These are phyloP conservation scores for Acidomyces sp. DNA, from an alignment of 495 filamentous ascomycete genomes.

Conservation along the genomic window DNA sequence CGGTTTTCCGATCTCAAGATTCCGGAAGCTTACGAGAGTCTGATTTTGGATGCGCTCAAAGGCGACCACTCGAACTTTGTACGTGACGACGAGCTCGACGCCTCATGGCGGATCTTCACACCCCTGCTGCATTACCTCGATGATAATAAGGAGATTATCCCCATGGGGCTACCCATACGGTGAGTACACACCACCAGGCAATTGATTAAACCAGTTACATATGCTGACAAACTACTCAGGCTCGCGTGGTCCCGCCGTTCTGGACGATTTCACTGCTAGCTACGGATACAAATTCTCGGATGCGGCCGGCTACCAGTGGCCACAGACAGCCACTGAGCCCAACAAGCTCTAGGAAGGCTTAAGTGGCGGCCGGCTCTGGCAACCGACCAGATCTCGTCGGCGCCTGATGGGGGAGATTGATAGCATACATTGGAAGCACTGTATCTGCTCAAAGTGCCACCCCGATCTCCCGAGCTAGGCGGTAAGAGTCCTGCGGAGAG, in stretches of 20 bases:
- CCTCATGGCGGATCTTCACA: conserved; percentile 97
- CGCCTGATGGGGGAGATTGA: no score
- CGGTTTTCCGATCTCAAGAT: conserved; percentile 99
- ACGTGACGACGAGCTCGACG: conserved; percentile 94
- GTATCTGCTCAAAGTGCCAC: no score
- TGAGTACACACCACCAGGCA: conserved; percentile 35
- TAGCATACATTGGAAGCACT: no score
- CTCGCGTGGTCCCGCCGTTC: conserved; percentile 86
- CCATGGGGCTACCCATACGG: conserved; percentile 99
- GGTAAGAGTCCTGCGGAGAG: no score
- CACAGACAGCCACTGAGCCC: conserved; percentile 48
- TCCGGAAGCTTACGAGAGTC: conserved; percentile 94
- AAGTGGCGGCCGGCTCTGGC: not conserved
- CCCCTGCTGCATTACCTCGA: conserved; percentile 96
- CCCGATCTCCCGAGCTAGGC: no score
- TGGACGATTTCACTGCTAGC: conserved; percentile 95
- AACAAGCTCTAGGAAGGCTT: conserved; percentile 30
- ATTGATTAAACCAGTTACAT: conserved; percentile 10
- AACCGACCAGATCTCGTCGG: no score
- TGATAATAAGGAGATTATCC: conserved; percentile 96
- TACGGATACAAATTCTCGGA: conserved; percentile 99
- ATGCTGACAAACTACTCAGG: conserved; percentile 38
- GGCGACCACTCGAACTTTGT: conserved; percentile 99
- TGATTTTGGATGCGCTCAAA: conserved; percentile 96
- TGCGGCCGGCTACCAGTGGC: conserved; percentile 92